phyloP scores from a whole-genome alignment of 257 asterid genomes.

The Verbena officinalis region DNA sequence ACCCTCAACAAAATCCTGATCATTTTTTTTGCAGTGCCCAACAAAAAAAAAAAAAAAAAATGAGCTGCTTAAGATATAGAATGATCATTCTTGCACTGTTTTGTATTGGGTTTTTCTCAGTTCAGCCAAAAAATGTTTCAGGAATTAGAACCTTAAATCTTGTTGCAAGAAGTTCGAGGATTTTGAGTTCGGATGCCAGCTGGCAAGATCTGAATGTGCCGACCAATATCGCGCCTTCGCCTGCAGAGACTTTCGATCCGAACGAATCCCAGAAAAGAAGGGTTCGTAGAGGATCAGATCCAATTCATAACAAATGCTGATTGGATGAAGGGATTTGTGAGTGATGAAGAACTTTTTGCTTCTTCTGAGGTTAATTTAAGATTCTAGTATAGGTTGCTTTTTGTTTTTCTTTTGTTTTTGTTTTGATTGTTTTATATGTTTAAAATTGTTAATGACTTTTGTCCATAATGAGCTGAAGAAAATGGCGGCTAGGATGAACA shows the following conservation, averaged over 20 bases:
- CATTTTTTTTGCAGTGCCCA: conserved; percentile 24
- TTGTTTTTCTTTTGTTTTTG: not conserved
- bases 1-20: conserved; percentile 10
- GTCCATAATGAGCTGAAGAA: conserved; percentile 34
- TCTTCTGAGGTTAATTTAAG: conserved; percentile 24
- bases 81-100: conserved; percentile 40
- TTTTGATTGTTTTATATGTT: conserved; percentile 37
- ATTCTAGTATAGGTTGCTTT: conserved; percentile 39
- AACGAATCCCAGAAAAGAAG: conserved; percentile 66
- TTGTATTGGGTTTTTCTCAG: conserved; percentile 46
- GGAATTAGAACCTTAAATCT: conserved; percentile 50
- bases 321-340: not conserved
- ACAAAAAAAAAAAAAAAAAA: conserved; percentile 25
- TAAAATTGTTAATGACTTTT: conserved; percentile 21
- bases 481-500: conserved; percentile 29
- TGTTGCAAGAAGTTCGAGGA: conserved; percentile 45
- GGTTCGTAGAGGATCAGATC: conserved; percentile 77
- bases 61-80: conserved; percentile 48
- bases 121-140: conserved; percentile 45
- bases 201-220: conserved; percentile 45
- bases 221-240: conserved; percentile 56
- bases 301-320: conserved; percentile 78
- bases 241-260: conserved; percentile 58
- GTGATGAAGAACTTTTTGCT: conserved; percentile 22
- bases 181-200: conserved; percentile 33